These are phyloP conservation scores for Gloeostereum incarnatum DNA, from an alignment of 768 basidiomycete species.

Conservation along the genomic window DNA sequence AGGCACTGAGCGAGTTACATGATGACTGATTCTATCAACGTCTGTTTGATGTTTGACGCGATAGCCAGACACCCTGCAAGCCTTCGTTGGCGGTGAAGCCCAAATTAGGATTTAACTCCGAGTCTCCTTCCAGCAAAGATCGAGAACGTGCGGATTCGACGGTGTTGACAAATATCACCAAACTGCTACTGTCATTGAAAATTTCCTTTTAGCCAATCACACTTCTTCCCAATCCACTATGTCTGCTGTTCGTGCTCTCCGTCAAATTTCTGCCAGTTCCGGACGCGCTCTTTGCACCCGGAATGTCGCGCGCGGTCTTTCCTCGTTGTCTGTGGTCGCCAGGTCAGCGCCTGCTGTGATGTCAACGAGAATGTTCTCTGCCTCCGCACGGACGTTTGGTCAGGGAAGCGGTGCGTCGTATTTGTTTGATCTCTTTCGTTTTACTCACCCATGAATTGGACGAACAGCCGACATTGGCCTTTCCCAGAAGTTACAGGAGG, in stretches of 20 bases:
- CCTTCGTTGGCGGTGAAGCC: no score
- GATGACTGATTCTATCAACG: no score
- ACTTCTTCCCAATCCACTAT: conserved; percentile 22
- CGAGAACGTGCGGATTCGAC: no score
- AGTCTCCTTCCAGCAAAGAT: no score
- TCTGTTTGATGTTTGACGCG: no score
- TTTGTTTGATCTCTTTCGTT: conserved; percentile 10
- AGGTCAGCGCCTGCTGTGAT: conserved; percentile 12
- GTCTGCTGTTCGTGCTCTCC: conserved; percentile 56
- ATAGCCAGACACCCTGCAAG: no score
- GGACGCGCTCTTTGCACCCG: no score
- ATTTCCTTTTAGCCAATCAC: conserved; percentile 5
- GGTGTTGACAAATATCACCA: no score
- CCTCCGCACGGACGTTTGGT: conserved; percentile 30
- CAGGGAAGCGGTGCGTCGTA: conserved; percentile 33
- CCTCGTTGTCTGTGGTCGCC: conserved; percentile 16
- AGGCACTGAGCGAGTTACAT: no score
- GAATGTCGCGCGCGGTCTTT: conserved; percentile 20
- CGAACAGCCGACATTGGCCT: conserved; percentile 63
- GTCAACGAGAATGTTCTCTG: conserved; percentile 32
- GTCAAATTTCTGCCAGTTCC: conserved; percentile 40
- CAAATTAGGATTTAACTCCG: no score
- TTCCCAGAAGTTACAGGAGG: conserved; percentile 65
- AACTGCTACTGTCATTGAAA: no score
- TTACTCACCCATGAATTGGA: not conserved